phyloP scores from a whole-genome alignment of 2,329 filamentous ascomycete genomes.

The Aspergillus puulaauensis region DNA sequence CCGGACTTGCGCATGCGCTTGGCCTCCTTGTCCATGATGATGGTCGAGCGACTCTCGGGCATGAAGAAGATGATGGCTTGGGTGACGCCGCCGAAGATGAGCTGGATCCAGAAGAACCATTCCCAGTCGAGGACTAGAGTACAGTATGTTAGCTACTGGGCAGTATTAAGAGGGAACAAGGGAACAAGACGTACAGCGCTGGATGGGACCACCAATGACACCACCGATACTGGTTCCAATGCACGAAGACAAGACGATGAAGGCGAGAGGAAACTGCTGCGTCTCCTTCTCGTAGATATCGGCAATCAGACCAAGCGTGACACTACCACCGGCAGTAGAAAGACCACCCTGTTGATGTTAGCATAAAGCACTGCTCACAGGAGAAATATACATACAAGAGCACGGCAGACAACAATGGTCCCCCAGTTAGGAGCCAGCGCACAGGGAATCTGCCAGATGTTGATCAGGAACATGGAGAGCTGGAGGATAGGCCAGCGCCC shows the following conservation, averaged over 20 bases:
- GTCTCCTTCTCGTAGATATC: slow-evolving; percentile 70
- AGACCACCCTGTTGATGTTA: slow-evolving; percentile 53
- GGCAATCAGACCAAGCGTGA: slow-evolving; percentile 72
- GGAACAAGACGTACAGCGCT: slow-evolving; percentile 38
- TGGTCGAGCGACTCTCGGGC: slow-evolving; percentile 57
- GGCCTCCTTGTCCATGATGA: slow-evolving; percentile 59
- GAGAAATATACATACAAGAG: slow-evolving; percentile 39
- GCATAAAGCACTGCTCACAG: background rate
- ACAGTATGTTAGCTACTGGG: background rate
- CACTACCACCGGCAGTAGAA: slow-evolving; percentile 69
- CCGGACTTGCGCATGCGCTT: slow-evolving; percentile 53
- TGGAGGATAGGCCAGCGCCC: slow-evolving; percentile 75
- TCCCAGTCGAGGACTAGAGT: slow-evolving; percentile 30
- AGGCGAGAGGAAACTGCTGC: slow-evolving; percentile 73
- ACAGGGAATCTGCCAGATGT: slow-evolving; percentile 73
- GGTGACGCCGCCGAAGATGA: slow-evolving; percentile 56
- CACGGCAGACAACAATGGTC: slow-evolving; percentile 65
- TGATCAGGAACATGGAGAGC: slow-evolving; percentile 70
- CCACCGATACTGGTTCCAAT: slow-evolving; percentile 67
- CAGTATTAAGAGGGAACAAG: background rate
- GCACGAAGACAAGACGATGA: slow-evolving; percentile 75
- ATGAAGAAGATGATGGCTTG: slow-evolving; percentile 59
- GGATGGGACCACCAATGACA: slow-evolving; percentile 54
- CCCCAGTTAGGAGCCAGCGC: slow-evolving; percentile 71
- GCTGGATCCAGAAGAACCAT: slow-evolving; percentile 67